phyloP scores from a whole-genome alignment of 306 rosid species.

The Vicia villosa region DNA sequence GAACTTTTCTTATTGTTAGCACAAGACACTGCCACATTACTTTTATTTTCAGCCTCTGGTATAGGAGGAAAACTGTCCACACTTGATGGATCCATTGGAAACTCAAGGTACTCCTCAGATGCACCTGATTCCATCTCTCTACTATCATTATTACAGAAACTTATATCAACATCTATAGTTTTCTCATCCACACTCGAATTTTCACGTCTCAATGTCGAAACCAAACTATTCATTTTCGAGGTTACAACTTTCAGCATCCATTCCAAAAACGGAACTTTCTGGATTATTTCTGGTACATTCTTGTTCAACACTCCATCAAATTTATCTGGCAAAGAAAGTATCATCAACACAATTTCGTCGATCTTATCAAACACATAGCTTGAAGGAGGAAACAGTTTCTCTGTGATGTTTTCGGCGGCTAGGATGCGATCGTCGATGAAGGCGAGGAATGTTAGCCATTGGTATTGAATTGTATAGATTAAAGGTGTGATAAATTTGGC shows the following conservation, averaged over 20 bases:
- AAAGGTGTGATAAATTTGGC: constrained; percentile 47
- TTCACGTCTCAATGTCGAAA: constrained; percentile 40
- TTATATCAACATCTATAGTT: constrained; percentile 46
- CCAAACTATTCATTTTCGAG: constrained; percentile 51
- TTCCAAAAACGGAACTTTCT: constrained; percentile 42
- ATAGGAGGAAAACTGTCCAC: constrained; percentile 38
- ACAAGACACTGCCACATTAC: constrained; percentile 6
- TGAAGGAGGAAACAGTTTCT: constrained; percentile 62
- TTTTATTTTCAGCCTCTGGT: constrained; percentile 36
- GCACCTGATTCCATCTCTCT: background rate
- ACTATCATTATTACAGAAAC: background rate
- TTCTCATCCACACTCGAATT: constrained; percentile 52
- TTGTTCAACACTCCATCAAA: constrained; percentile 47
- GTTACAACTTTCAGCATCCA: constrained; percentile 44
- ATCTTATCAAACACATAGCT: constrained; percentile 50
- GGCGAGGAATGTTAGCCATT: constrained; percentile 54
- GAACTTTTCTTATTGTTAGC: constrained; percentile 17
- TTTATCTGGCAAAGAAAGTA: constrained; percentile 49
- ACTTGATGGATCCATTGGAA: background rate
- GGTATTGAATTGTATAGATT: constrained; percentile 40
- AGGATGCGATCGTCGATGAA: constrained; percentile 57
- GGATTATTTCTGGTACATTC: constrained; percentile 38
- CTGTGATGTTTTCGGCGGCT: constrained; percentile 38
- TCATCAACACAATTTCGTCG: constrained; percentile 46
- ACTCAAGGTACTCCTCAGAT: background rate